A percentile compares a stretch with the other conserved stretches of the same genome.
These are phyloP conservation scores for Aspergillus homomorphus DNA, from an alignment of 495 filamentous ascomycete species.

Conservation along the genomic window DNA sequence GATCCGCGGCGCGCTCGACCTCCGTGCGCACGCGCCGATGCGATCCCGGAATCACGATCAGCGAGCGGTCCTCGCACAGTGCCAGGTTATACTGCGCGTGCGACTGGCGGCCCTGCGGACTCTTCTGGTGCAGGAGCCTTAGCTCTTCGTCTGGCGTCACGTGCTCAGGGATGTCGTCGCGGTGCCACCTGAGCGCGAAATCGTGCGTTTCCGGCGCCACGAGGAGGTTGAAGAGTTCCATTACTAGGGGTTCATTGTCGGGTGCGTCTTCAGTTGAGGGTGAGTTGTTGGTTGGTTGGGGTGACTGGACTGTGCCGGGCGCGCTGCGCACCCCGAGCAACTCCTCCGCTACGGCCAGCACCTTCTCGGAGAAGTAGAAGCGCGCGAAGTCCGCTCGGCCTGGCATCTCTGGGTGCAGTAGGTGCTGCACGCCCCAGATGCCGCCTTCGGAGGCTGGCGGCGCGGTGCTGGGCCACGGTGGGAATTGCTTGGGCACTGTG, in stretches of 20 bases:
- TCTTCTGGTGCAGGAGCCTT: conserved; percentile 36
- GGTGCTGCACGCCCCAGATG: conserved; percentile 85
- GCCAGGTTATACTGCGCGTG: conserved; percentile 81
- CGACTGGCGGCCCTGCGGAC: conserved; percentile 46
- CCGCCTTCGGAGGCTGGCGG: conserved; percentile 52
- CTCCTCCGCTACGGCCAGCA: conserved; percentile 56
- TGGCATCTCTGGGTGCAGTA: conserved; percentile 66
- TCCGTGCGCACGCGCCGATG: conserved; percentile 65
- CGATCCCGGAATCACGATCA: conserved; percentile 69
- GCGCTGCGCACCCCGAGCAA: conserved; percentile 44
- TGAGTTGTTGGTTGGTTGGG: no score
- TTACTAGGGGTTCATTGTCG: conserved; percentile 51
- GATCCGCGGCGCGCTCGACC: conserved; percentile 57
- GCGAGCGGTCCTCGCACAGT: conserved; percentile 60
- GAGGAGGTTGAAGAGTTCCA: conserved; percentile 81
- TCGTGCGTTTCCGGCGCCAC: conserved; percentile 58
- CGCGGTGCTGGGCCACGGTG: conserved; percentile 62
- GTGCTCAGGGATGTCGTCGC: conserved; percentile 66
- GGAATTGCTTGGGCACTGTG: conserved; percentile 82
- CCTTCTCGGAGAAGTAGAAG: conserved; percentile 61
- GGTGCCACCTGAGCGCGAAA: conserved; percentile 73
- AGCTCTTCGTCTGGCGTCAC: conserved; percentile 56
- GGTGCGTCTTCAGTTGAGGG: no score
- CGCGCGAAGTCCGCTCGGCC: conserved; percentile 52
- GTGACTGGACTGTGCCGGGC: conserved; percentile 31